Conservation (phyloP, 73 alveolate genomes). For the Paramecium primaurelia region DNA sequence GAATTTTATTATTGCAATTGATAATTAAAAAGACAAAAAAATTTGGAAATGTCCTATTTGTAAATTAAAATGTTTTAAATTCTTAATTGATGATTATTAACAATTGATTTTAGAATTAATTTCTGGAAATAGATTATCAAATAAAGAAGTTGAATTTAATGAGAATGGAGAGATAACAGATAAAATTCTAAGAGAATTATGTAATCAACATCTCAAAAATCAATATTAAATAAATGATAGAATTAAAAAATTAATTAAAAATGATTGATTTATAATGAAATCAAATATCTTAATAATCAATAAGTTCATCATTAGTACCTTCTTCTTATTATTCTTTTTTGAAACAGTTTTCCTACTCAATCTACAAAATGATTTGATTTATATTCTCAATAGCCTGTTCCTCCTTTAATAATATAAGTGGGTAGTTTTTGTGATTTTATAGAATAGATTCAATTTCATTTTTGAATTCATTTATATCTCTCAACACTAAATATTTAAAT, state of each 20-base stretch:
- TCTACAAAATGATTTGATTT: not conserved
- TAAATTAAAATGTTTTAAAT: conserved; percentile 34
- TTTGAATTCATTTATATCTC: not conserved
- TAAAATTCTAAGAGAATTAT: not conserved
- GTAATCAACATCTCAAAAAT: not conserved
- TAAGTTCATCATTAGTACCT: conserved; percentile 25
- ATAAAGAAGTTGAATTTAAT: conserved; percentile 24
- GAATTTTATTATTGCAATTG: conserved; percentile 19
- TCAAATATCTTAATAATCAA: not conserved
- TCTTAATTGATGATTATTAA: conserved; percentile 41
- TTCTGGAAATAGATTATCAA: not conserved
- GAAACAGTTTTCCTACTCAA: not conserved
- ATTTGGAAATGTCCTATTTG: conserved; percentile 57
- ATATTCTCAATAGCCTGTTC: not conserved
- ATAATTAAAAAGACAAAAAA: not conserved
- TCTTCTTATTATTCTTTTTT: not conserved
- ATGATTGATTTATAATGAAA: not conserved
- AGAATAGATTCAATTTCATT: not conserved
- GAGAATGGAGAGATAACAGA: conserved; percentile 32
- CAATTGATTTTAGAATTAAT: conserved; percentile 17
- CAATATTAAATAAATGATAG: not conserved
- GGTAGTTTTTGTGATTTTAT: not conserved
- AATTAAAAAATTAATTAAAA: not conserved
- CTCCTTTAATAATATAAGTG: not conserved
- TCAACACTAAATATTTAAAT: not conserved